Base-by-base conservation (phyloP, 176 grass and related monocot genomes). In the Musa acuminata region DNA sequence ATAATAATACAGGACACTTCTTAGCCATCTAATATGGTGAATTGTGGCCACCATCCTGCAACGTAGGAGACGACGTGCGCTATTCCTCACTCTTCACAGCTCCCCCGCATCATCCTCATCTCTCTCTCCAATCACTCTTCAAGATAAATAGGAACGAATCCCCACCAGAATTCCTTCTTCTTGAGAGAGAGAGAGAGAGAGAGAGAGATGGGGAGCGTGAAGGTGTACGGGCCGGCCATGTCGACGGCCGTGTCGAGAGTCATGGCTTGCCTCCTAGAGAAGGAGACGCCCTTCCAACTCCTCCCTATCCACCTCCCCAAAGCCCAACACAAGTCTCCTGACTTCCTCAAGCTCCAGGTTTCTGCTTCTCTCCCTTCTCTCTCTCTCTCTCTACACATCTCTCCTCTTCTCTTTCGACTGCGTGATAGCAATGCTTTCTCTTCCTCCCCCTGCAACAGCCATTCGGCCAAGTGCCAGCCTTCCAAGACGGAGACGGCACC, bases 311-410 rank as follows among this genome's bases (percentile, higher is more conserved):
- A n/a, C 73, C 49, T 76, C 9, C 24, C 57, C 19, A 76, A 76
- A 62, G 73, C 55, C 73, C 57, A 76, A 11, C 73, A 63, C 26
- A 76, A 76, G 29, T 48, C 73, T 20, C 73, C 73, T 2, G 54
- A 75, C 55, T 75, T 75, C 73, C 73, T 75, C 55, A 23, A 62
- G 26, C 73, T 75, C 9, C 73, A 75, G 55, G 73, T 76, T 17
- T 35, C 2, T 43, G n/a, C 13, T 10, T 12, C 26, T 57, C 73
- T 22, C 25, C 53, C 16, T 60, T n/a, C n/a, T 27, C 11, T 73
- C 50, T 24, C 2, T 73, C 49, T 73, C 71, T 73, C 50, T 53
- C 8, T 14, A 73, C 5, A 11, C n/a, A 16, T 11, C 27, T 22
- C 27, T 8, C 8, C 0, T 55, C 12, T 51, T 51, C 35, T 62